A percentile compares a stretch with the other conserved stretches of the same genome.
These are phyloP conservation scores for Ilyonectria robusta DNA, from an alignment of 2,329 filamentous ascomycete species.

Conservation along the genomic window DNA sequence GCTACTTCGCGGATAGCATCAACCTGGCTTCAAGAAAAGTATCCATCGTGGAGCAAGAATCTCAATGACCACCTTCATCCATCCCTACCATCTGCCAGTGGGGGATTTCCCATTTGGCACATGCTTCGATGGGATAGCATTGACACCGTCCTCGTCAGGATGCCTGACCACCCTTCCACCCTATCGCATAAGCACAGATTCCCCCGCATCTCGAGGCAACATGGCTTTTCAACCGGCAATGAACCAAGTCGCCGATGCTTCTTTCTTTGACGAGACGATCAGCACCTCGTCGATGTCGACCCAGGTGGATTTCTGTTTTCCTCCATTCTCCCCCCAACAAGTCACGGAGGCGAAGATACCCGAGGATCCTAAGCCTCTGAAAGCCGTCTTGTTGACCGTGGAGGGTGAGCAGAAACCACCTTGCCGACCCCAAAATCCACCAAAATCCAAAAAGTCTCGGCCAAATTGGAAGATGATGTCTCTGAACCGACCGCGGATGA, in stretches of 20 bases:
- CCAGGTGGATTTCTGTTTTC: constrained; percentile 36
- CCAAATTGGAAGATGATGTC: constrained; percentile 23
- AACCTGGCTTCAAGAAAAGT: not conserved
- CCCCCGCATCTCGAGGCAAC: no score
- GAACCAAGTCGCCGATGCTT: constrained; percentile 38
- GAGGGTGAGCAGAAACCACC: constrained; percentile 31
- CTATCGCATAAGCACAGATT: no score
- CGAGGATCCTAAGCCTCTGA: constrained; percentile 12
- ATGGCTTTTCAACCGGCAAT: constrained; percentile 36
- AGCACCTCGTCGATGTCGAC: constrained; percentile 37
- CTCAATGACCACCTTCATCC: no score
- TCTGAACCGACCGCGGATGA: constrained; percentile 21
- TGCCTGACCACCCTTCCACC: no score
- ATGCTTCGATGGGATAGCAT: no score
- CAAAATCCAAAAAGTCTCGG: constrained; percentile 23
- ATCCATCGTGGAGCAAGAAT: constrained; percentile 26
- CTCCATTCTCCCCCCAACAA: constrained; percentile 28
- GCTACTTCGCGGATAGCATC: constrained; percentile 6
- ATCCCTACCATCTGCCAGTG: no score
- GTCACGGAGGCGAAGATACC: constrained; percentile 16
- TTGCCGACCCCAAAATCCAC: constrained; percentile 25
- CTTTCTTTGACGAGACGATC: constrained; percentile 48
- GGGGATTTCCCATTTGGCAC: no score
- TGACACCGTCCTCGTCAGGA: no score
- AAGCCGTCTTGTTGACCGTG: constrained; percentile 26